phyloP scores from a whole-genome alignment of 2,329 filamentous ascomycete species.

The Claviceps paspali region DNA sequence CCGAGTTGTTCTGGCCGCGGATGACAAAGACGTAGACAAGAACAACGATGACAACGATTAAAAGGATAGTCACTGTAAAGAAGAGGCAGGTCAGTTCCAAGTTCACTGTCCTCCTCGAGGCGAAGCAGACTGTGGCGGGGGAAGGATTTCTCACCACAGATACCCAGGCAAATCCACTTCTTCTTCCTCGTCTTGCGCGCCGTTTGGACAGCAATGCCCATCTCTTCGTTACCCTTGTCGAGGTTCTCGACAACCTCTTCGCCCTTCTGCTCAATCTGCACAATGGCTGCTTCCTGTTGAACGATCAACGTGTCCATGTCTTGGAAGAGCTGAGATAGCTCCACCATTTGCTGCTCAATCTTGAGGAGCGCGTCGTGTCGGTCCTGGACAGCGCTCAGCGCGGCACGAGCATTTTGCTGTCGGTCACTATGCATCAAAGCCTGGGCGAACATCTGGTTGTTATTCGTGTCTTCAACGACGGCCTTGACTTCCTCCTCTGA shows the following conservation, averaged over 20 bases:
- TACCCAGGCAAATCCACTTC: conserved; percentile 92
- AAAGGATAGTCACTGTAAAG: conserved; percentile 32
- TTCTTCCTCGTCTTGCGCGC: conserved; percentile 70
- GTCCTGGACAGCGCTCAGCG: conserved; percentile 63
- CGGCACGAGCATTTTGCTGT: conserved; percentile 64
- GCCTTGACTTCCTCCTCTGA: conserved; percentile 66
- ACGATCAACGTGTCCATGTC: conserved; percentile 76
- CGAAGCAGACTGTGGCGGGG: too few species aligned
- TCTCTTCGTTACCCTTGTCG: conserved; percentile 70
- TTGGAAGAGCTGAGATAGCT: conserved; percentile 76
- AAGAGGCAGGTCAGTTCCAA: not conserved
- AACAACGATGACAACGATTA: conserved; percentile 36
- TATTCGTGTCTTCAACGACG: conserved; percentile 52
- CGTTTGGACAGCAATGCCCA: conserved; percentile 66
- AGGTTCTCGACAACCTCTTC: conserved; percentile 77
- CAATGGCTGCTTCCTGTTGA: conserved; percentile 69
- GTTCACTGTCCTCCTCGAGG: too few species aligned
- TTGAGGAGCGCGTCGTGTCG: conserved; percentile 80
- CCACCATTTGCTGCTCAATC: conserved; percentile 80
- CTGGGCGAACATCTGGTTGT: conserved; percentile 80
- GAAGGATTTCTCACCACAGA: conserved; percentile 46
- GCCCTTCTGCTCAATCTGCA: conserved; percentile 71
- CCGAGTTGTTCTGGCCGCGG: conserved; percentile 13
- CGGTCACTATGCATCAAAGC: conserved; percentile 70
- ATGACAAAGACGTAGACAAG: conserved; percentile 32